Evolutionary conservation across 2,329 filamentous ascomycete genomes (phyloP).

Genomic region (Colletotrichum gigasporum): DNA sequence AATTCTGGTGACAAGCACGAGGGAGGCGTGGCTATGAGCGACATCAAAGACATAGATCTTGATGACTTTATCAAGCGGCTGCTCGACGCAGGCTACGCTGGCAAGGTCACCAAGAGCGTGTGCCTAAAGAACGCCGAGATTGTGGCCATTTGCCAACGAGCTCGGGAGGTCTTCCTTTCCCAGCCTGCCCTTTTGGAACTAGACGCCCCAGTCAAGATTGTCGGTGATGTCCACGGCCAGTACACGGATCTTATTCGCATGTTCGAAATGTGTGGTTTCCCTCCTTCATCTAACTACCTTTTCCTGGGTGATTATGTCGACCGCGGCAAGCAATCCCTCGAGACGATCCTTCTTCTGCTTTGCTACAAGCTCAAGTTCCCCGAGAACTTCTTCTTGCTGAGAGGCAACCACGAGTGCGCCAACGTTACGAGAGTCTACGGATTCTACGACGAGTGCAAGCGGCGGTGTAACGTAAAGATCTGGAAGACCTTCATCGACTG

Average conservation of each 20-base stretch:
- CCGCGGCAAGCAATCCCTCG: conserved; percentile 92
- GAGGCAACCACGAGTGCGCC: conserved; percentile 96
- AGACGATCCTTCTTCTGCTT: conserved; percentile 90
- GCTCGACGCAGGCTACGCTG: conserved; percentile 92
- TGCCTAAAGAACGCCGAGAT: conserved; percentile 99
- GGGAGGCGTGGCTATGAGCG: conserved; percentile 80
- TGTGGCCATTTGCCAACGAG: conserved; percentile 88
- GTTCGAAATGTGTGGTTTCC: conserved; percentile 99
- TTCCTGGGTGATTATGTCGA: conserved; percentile 98
- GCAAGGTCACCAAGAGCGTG: conserved; percentile 97
- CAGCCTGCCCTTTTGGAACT: conserved; percentile 94
- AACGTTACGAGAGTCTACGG: conserved; percentile 96
- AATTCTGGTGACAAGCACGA: conserved; percentile 53
- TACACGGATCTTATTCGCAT: conserved; percentile 96
- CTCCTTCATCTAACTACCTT: conserved; percentile 89
- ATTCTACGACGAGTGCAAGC: conserved; percentile 98
- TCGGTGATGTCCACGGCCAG: conserved; percentile 95
- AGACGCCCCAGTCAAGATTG: conserved; percentile 95
- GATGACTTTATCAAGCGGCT: conserved; percentile 97
- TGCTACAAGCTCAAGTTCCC: conserved; percentile 98
- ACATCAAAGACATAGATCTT: conserved; percentile 91
- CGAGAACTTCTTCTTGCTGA: conserved; percentile 95
- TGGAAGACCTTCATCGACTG: conserved; percentile 99
- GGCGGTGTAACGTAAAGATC: conserved; percentile 93
- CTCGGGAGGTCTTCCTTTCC: conserved; percentile 87